Evolutionary conservation across 805 yeast species (phyloP).

Genomic region (Hanseniaspora valbyensis): DNA sequence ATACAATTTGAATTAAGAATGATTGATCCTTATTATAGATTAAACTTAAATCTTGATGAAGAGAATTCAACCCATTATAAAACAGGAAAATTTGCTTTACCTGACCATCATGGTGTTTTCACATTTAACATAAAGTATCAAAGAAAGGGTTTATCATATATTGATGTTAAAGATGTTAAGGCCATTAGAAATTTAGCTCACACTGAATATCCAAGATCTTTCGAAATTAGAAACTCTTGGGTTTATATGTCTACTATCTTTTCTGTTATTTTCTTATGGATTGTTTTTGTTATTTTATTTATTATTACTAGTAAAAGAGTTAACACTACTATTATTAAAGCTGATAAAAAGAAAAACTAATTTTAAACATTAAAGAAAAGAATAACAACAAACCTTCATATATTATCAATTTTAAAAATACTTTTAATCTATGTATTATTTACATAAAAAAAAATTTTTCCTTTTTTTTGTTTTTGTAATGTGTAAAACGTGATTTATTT

Average conservation of each 20-base stretch:
- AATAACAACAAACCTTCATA: too few relatives aligned
- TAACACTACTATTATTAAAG: background rate
- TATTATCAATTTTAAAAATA: too few relatives aligned
- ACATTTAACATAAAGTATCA: slow-evolving; percentile 70
- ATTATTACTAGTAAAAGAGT: slow-evolving; percentile 22
- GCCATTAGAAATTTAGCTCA: slow-evolving; percentile 90
- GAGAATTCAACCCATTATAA: slow-evolving; percentile 41
- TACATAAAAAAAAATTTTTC: too few relatives aligned
- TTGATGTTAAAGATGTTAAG: slow-evolving; percentile 56
- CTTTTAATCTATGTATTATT: too few relatives aligned
- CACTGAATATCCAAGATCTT: slow-evolving; percentile 86
- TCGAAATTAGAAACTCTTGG: slow-evolving; percentile 91
- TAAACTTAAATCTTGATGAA: slow-evolving; percentile 43
- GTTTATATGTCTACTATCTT: slow-evolving; percentile 66
- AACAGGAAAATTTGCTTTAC: slow-evolving; percentile 52
- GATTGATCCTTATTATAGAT: slow-evolving; percentile 91
- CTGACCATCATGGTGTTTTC: slow-evolving; percentile 96
- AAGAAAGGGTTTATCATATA: slow-evolving; percentile 61
- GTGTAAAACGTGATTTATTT: too few relatives aligned
- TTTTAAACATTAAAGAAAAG: too few relatives aligned
- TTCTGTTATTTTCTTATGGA: slow-evolving; percentile 65
- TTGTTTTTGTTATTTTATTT: slow-evolving; percentile 60
- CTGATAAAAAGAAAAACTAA: slow-evolving; percentile 9
- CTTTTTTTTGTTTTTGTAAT: background rate
- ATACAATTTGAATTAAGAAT: slow-evolving; percentile 75